Conservation (phyloP, 495 filamentous ascomycete genomes). For the Penicillium antarcticum region DNA sequence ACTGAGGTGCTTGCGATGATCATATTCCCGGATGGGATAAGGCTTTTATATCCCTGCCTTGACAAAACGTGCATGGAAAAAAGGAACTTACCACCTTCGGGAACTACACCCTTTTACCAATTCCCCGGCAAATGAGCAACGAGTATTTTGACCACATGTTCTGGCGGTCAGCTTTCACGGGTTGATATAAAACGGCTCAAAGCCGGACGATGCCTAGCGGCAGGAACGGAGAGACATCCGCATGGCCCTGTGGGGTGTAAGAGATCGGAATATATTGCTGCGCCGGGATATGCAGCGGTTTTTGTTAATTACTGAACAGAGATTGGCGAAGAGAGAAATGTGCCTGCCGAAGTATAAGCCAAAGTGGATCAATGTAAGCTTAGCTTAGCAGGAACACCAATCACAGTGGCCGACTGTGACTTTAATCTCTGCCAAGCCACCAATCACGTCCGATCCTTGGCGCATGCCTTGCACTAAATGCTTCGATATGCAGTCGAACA, state of each 20-base stretch:
- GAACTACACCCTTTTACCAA: background rate
- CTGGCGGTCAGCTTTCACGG: background rate
- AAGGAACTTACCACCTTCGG: background rate
- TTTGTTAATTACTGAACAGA: too few relatives aligned
- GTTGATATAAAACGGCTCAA: too few relatives aligned
- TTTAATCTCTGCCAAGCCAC: background rate
- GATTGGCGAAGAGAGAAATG: too few relatives aligned
- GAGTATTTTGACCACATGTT: background rate
- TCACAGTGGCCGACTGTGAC: background rate
- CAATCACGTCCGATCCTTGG: background rate
- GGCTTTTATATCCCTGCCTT: background rate
- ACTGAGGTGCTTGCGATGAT: background rate
- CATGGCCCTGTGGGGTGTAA: too few relatives aligned
- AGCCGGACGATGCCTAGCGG: too few relatives aligned
- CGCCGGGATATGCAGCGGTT: too few relatives aligned
- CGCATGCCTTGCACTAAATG: background rate
- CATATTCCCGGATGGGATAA: background rate
- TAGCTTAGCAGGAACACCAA: constrained; percentile 3
- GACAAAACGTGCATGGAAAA: background rate
- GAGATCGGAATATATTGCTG: too few relatives aligned
- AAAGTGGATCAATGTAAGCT: background rate
- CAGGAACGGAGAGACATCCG: too few relatives aligned
- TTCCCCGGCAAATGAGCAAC: background rate
- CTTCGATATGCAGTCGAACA: background rate
- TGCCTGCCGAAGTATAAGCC: background rate